These are phyloP conservation scores for Pestalotiopsis sp. DNA, from an alignment of 2,329 filamentous ascomycete species.

Conservation along the genomic window DNA sequence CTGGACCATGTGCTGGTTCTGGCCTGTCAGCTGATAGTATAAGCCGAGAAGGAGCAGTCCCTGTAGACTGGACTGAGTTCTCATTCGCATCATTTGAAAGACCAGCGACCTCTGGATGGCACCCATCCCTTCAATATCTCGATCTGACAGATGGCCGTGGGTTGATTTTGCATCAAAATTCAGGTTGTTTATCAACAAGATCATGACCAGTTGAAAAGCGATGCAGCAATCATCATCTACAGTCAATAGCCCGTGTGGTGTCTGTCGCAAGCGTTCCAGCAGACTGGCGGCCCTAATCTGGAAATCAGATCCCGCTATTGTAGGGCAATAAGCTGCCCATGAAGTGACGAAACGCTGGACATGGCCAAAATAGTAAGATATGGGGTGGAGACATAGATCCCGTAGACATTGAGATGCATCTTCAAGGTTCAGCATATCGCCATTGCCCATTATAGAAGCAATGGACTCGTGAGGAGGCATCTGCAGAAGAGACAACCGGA, in stretches of 20 bases:
- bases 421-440: background rate
- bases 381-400: background rate
- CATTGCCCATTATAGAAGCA: background rate
- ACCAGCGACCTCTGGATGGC: background rate
- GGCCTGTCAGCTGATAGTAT: conserved; percentile 5
- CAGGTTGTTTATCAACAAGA: background rate
- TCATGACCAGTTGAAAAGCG: background rate
- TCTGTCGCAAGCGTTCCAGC: background rate
- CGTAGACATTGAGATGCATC: background rate
- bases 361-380: background rate
- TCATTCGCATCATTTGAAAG: background rate
- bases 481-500: background rate
- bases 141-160: background rate
- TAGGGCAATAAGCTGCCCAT: conserved; percentile 9
- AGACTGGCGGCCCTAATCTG: background rate
- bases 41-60: conserved; percentile 1
- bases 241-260: background rate
- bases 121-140: background rate
- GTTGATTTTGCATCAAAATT: background rate
- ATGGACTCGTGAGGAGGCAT: background rate
- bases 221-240: background rate
- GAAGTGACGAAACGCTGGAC: background rate
- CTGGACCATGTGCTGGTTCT: background rate
- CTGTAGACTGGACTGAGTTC: background rate
- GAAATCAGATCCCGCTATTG: background rate